A percentile compares a stretch with the other conserved stretches of the same genome.
phyloP scores from a whole-genome alignment of 495 filamentous ascomycete genomes.

The Penicillium flavigenum region DNA sequence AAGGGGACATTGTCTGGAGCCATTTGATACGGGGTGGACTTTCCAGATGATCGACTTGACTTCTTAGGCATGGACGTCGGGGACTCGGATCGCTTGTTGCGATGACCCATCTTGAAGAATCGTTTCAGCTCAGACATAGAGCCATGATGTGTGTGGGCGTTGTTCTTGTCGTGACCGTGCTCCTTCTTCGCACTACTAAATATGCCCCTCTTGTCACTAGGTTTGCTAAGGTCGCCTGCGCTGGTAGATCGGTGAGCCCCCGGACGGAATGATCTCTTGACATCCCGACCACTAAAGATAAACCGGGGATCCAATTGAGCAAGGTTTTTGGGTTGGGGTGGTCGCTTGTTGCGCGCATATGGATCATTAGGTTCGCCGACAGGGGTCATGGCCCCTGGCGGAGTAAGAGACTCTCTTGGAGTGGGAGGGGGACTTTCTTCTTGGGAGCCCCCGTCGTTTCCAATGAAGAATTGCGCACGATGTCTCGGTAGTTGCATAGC shows the following conservation, averaged over 20 bases:
- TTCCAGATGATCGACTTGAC: slow-evolving; percentile 48
- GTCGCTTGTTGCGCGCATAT: slow-evolving; percentile 78
- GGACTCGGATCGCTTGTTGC: slow-evolving; percentile 64
- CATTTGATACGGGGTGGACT: slow-evolving; percentile 58
- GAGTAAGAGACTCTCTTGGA: slow-evolving; percentile 58
- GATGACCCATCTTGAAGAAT: slow-evolving; percentile 77
- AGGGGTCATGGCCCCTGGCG: slow-evolving; percentile 70
- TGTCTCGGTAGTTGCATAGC: slow-evolving; percentile 52
- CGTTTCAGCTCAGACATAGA: slow-evolving; percentile 95
- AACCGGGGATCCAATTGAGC: slow-evolving; percentile 79
- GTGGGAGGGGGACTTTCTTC: slow-evolving; percentile 56
- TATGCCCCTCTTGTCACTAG: slow-evolving; percentile 47
- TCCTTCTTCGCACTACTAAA: slow-evolving; percentile 50
- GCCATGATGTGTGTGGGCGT: slow-evolving; percentile 52
- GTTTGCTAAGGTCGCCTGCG: slow-evolving; percentile 45
- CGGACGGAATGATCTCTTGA: slow-evolving; percentile 46
- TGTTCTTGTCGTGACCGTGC: slow-evolving; percentile 36
- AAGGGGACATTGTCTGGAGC: slow-evolving; percentile 74
- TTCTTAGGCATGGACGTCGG: slow-evolving; percentile 48
- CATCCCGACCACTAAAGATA: slow-evolving; percentile 66
- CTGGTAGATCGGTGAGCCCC: slow-evolving; percentile 46
- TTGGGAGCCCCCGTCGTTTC: slow-evolving; percentile 54
- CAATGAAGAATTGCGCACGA: slow-evolving; percentile 70
- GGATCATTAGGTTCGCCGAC: slow-evolving; percentile 83
- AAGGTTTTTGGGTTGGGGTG: slow-evolving; percentile 65